Conservation (phyloP, 768 basidiomycete species). For the Agaricus blazei region DNA sequence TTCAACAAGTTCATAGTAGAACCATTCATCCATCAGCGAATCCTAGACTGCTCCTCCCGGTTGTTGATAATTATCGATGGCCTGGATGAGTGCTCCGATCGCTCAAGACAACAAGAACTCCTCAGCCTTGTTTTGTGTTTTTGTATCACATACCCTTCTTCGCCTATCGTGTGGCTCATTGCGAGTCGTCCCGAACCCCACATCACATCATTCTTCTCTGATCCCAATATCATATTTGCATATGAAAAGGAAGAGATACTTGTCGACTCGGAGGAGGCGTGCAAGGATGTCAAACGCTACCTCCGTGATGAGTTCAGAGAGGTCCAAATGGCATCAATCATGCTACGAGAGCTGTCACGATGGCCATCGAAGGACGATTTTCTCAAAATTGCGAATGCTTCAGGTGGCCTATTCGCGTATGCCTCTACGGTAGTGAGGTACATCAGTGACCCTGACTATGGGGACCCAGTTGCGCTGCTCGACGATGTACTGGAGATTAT, state of each 20-base stretch:
- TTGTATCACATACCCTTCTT: not conserved
- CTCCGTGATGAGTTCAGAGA: conserved; percentile 9
- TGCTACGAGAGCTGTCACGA: not conserved
- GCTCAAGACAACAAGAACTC: conserved; percentile 11
- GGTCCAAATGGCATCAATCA: not conserved
- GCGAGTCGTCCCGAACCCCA: conserved; percentile 22
- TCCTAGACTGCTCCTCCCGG: too few species aligned
- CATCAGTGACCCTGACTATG: not conserved
- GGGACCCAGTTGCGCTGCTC: too few species aligned
- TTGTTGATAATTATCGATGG: too few species aligned
- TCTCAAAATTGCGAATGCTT: too few species aligned
- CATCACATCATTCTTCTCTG: conserved; percentile 13
- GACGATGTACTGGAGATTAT: conserved; percentile 12
- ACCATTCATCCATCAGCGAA: too few species aligned
- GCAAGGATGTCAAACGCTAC: conserved; percentile 15
- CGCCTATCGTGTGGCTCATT: conserved; percentile 15
- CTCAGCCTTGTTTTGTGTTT: conserved; percentile 9
- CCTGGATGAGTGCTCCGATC: conserved; percentile 18
- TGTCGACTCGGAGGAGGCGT: conserved; percentile 11
- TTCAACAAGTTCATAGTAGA: not conserved
- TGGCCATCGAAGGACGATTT: conserved; percentile 14
- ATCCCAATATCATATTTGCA: not conserved
- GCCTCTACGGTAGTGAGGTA: too few species aligned
- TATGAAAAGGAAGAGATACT: conserved; percentile 3
- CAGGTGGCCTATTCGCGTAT: too few species aligned